Conservation (phyloP, 2,329 filamentous ascomycete genomes). For the Dichotomopilus funicola region DNA sequence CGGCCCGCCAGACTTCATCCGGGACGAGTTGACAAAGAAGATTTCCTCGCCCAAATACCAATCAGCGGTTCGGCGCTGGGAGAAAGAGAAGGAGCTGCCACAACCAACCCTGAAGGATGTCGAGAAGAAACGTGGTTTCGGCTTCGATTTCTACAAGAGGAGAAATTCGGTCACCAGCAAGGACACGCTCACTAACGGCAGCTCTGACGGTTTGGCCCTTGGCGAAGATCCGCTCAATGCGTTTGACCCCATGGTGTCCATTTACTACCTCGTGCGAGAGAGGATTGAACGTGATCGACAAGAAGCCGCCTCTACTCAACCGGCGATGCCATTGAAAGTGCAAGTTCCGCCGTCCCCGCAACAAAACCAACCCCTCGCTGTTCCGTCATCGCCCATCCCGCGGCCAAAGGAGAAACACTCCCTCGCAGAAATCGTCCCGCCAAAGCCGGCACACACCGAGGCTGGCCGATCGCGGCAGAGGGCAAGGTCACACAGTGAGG, state of each 20-base stretch:
- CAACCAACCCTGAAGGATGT: slow-evolving; percentile 50
- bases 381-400: slow-evolving; percentile 19
- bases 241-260: slow-evolving; percentile 82
- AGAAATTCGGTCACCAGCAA: slow-evolving; percentile 83
- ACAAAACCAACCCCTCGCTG: slow-evolving; percentile 14
- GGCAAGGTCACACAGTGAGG: slow-evolving; percentile 89
- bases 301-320: slow-evolving; percentile 30
- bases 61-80: slow-evolving; percentile 65
- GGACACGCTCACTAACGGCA: slow-evolving; percentile 79
- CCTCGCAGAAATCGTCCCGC: slow-evolving; percentile 70
- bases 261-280: slow-evolving; percentile 94
- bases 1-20: slow-evolving; percentile 77
- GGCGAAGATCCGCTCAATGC: slow-evolving; percentile 87
- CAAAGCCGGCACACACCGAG: slow-evolving; percentile 86
- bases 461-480: slow-evolving; percentile 68
- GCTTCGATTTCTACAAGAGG: slow-evolving; percentile 94
- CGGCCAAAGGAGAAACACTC: slow-evolving; percentile 36
- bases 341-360: slow-evolving; percentile 22
- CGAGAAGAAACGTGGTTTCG: slow-evolving; percentile 83
- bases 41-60: slow-evolving; percentile 94
- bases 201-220: slow-evolving; percentile 73
- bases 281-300: slow-evolving; percentile 75
- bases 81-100: slow-evolving; percentile 57
- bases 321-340: slow-evolving; percentile 18
- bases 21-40: slow-evolving; percentile 71